Conservation (phyloP, 192 early-diverging fungal genomes). For the Coemansia aciculifera region DNA sequence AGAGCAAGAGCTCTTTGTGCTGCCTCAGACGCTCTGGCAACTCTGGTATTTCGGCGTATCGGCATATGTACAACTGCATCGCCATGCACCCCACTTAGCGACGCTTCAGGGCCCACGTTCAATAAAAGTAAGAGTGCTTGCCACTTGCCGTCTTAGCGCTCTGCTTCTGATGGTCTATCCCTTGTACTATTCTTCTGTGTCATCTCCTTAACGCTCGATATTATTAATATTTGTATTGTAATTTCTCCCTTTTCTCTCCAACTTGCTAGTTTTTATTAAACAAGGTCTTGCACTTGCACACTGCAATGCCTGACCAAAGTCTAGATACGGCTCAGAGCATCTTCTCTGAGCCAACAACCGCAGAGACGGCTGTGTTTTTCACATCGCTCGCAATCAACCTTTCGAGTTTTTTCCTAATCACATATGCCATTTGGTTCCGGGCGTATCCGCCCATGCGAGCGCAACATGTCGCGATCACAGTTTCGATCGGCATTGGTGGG, state of each 20-base stretch:
- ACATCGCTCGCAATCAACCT: slow-evolving; percentile 31
- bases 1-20: background rate
- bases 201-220: background rate
- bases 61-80: background rate
- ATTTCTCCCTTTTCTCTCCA: background rate
- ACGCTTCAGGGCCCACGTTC: background rate
- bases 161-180: background rate
- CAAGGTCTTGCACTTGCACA: background rate
- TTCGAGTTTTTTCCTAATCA: slow-evolving; percentile 23
- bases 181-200: background rate
- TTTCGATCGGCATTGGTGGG: slow-evolving; percentile 25
- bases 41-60: background rate
- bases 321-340: slow-evolving; percentile 33
- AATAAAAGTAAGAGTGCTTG: background rate
- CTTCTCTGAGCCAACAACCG: slow-evolving; percentile 29
- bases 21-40: background rate
- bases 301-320: slow-evolving; percentile 12
- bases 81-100: background rate
- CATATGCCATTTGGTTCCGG: slow-evolving; percentile 34
- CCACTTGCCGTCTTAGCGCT: background rate
- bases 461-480: slow-evolving; percentile 48
- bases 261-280: background rate
- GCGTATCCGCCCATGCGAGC: slow-evolving; percentile 41
- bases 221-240: background rate
- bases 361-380: slow-evolving; percentile 35